These are phyloP conservation scores for Corylus americana DNA, from an alignment of 306 rosid species.

Conservation along the genomic window DNA sequence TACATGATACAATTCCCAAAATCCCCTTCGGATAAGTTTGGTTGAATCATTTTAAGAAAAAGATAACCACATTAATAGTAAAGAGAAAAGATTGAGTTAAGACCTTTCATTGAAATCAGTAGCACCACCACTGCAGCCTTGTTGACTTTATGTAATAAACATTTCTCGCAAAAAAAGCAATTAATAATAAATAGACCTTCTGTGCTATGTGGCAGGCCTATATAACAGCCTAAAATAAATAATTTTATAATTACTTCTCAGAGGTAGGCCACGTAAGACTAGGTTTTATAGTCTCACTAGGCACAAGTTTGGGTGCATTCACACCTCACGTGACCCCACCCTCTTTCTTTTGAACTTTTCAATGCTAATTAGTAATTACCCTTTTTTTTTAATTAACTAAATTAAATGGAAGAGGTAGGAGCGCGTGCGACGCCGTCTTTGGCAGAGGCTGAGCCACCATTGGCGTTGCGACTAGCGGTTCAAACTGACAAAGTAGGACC, in stretches of 20 bases:
- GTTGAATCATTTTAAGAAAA: too few species aligned
- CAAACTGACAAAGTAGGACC: not conserved
- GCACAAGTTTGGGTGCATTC: constrained; percentile 43
- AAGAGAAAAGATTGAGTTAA: too few species aligned
- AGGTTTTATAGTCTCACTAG: constrained; percentile 19
- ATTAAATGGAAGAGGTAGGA: not conserved
- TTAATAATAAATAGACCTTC: too few species aligned
- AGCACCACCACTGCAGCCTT: too few species aligned
- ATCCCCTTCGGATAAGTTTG: too few species aligned
- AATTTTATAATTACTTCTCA: not conserved
- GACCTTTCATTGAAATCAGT: not conserved
- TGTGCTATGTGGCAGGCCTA: not conserved
- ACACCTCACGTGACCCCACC: constrained; percentile 38
- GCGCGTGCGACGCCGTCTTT: constrained; percentile 31
- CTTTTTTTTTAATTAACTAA: not conserved
- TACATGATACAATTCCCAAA: too few species aligned
- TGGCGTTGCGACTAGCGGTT: not conserved
- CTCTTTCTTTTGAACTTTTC: not conserved
- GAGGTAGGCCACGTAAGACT: constrained; percentile 27
- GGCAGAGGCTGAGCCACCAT: constrained; percentile 6
- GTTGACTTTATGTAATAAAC: too few species aligned
- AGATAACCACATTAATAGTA: too few species aligned
- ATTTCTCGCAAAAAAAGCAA: too few species aligned
- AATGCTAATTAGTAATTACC: not conserved
- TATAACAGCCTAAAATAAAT: too few species aligned